Evolutionary conservation across 23 red algal species (phyloP).

Genomic region (Gracilariopsis chorda): DNA sequence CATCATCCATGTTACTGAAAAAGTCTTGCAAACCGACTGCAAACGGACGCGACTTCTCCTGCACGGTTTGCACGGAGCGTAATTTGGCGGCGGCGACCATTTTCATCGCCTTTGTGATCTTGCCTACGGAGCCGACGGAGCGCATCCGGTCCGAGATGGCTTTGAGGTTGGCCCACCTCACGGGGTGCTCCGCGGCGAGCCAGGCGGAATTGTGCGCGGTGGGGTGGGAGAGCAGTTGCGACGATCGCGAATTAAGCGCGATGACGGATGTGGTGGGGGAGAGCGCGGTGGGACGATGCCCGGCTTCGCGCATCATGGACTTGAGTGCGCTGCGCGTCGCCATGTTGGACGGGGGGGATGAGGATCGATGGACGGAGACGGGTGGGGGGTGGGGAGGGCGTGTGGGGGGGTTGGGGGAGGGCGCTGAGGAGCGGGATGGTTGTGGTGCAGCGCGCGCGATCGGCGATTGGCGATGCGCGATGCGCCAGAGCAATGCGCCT

Average conservation of each 20-base stretch:
- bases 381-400: not conserved
- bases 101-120: slow-evolving; percentile 99
- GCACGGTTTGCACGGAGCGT: slow-evolving; percentile 87
- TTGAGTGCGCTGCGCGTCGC: slow-evolving; percentile 63
- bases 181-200: slow-evolving; percentile 57
- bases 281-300: slow-evolving; percentile 45
- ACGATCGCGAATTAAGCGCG: slow-evolving; percentile 1
- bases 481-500: not conserved
- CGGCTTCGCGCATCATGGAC: slow-evolving; percentile 58
- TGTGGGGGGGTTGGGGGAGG: not conserved
- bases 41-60: slow-evolving; percentile 89
- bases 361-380: not conserved
- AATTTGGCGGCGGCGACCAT: slow-evolving; percentile 99
- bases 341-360: slow-evolving; percentile 8
- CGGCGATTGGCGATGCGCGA: not conserved
- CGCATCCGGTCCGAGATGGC: slow-evolving; percentile 91
- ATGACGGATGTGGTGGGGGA: slow-evolving; percentile 35
- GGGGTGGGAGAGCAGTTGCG: slow-evolving; percentile 9
- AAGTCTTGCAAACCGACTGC: slow-evolving; percentile 81
- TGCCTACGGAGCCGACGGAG: slow-evolving; percentile 87
- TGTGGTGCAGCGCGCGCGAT: not conserved
- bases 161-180: slow-evolving; percentile 91
- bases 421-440: not conserved
- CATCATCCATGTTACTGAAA: slow-evolving; percentile 80
- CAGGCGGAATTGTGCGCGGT: slow-evolving; percentile 13